These are phyloP conservation scores for Nannizzia gypsea DNA, from an alignment of 2,329 filamentous ascomycete species.

Conservation along the genomic window DNA sequence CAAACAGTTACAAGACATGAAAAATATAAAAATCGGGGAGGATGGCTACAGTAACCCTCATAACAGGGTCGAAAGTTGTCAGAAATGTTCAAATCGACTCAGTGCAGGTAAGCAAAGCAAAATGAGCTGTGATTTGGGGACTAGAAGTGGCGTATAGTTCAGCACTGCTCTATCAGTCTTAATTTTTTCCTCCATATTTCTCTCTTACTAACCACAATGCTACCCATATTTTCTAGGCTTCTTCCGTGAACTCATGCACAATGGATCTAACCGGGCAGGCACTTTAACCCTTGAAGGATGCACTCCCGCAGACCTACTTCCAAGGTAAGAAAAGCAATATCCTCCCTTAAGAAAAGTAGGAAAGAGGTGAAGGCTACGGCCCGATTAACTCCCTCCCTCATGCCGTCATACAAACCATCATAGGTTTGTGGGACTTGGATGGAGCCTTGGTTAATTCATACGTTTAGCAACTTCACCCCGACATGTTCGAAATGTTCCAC, in stretches of 20 bases:
- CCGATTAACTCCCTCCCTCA: neutral
- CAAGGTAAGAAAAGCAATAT: slow-evolving; percentile 38
- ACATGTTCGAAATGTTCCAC: slow-evolving; percentile 69
- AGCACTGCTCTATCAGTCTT: neutral
- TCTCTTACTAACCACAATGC: neutral
- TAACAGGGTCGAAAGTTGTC: slow-evolving; percentile 40
- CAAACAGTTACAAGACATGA: slow-evolving; percentile 59
- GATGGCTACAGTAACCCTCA: slow-evolving; percentile 29
- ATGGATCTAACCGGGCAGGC: slow-evolving; percentile 60
- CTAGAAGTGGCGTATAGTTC: neutral
- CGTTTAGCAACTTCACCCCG: slow-evolving; percentile 49
- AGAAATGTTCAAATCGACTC: slow-evolving; percentile 43
- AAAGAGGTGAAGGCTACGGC: neutral
- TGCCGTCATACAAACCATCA: neutral
- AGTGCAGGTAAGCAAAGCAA: slow-evolving; percentile 31
- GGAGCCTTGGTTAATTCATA: slow-evolving; percentile 35
- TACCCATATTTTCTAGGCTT: slow-evolving; percentile 34
- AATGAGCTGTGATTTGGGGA: neutral
- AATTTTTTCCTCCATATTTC: neutral
- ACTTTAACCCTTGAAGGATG: slow-evolving; percentile 68
- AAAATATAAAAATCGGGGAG: slow-evolving; percentile 48
- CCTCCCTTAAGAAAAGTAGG: neutral
- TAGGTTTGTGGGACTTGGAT: slow-evolving; percentile 2
- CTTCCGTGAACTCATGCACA: slow-evolving; percentile 59
- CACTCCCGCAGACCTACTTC: slow-evolving; percentile 62